These are phyloP conservation scores for Lasiosphaeria ovina DNA, from an alignment of 495 filamentous ascomycete species.

Conservation along the genomic window DNA sequence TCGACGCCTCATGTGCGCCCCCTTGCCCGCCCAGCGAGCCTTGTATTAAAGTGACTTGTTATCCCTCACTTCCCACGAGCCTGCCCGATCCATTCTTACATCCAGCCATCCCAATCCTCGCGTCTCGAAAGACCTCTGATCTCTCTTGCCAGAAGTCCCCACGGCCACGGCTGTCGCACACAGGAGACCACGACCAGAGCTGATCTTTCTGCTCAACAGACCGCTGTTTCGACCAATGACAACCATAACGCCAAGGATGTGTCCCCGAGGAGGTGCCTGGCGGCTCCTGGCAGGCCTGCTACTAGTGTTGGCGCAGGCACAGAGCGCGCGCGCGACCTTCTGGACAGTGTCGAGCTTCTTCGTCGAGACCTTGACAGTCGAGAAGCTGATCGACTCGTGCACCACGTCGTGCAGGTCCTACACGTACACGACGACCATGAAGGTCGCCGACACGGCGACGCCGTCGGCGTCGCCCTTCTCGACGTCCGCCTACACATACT, in stretches of 20 bases:
- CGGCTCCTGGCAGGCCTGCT: neutral
- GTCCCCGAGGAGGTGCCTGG: neutral
- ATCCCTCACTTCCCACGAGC: too few relatives aligned
- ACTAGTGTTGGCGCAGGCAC: neutral
- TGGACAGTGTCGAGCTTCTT: conserved; percentile 8
- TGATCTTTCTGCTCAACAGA: neutral
- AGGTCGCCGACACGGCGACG: conserved; percentile 24
- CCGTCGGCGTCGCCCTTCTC: conserved; percentile 35
- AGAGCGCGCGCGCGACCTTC: neutral
- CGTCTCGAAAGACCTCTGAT: too few relatives aligned
- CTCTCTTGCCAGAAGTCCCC: too few relatives aligned
- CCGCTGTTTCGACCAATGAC: neutral
- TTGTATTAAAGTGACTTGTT: too few relatives aligned
- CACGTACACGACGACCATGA: conserved; percentile 16
- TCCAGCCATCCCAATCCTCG: too few relatives aligned
- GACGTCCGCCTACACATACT: conserved; percentile 28
- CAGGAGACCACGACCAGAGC: neutral
- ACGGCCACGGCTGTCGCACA: too few relatives aligned
- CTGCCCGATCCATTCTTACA: too few relatives aligned
- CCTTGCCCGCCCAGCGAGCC: too few relatives aligned
- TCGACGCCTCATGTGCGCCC: too few relatives aligned
- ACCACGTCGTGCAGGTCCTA: neutral
- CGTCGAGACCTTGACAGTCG: neutral
- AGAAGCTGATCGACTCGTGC: neutral
- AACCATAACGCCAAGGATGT: neutral